phyloP scores from a whole-genome alignment of 2,329 filamentous ascomycete genomes.

The Apiospora kogelbergensis region DNA sequence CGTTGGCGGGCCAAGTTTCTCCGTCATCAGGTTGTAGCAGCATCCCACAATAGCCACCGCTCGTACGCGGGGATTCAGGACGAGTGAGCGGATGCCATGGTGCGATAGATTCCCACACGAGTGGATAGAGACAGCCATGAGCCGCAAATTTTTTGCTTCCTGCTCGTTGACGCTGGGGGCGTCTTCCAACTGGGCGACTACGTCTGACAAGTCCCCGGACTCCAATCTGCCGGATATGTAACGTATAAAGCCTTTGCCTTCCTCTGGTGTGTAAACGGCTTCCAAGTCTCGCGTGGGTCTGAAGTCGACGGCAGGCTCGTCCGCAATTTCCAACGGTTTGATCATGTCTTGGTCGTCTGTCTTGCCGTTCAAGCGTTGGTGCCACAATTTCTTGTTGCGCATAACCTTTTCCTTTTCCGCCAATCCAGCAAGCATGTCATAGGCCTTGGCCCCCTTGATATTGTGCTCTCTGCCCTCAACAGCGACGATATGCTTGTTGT shows the following conservation, averaged over 20 bases:
- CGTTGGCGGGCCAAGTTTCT: conserved; percentile 81
- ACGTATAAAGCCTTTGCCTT: conserved; percentile 69
- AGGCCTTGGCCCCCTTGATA: conserved; percentile 78
- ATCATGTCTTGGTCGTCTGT: conserved; percentile 43
- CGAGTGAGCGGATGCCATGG: conserved; percentile 82
- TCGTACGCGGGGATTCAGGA: conserved; percentile 79
- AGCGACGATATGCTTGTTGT: conserved; percentile 83
- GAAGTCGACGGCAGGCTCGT: conserved; percentile 43
- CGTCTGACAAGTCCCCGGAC: conserved; percentile 64
- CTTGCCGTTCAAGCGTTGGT: conserved; percentile 37
- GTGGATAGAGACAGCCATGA: conserved; percentile 93
- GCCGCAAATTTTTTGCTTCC: conserved; percentile 41
- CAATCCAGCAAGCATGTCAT: conserved; percentile 81
- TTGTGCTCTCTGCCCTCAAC: conserved; percentile 88
- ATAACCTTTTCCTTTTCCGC: conserved; percentile 71
- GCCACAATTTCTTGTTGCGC: conserved; percentile 81
- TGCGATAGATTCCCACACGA: conserved; percentile 98
- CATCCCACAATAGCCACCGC: conserved; percentile 97
- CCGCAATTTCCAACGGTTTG: neutral
- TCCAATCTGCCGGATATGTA: conserved; percentile 76
- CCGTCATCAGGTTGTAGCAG: conserved; percentile 96
- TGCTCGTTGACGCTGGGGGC: conserved; percentile 22
- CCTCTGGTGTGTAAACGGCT: conserved; percentile 53
- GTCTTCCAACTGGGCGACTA: conserved; percentile 31
- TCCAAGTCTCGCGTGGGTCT: conserved; percentile 50